Base-by-base conservation (phyloP, 805 yeast species). In the Teunomyces aglyptinius region DNA sequence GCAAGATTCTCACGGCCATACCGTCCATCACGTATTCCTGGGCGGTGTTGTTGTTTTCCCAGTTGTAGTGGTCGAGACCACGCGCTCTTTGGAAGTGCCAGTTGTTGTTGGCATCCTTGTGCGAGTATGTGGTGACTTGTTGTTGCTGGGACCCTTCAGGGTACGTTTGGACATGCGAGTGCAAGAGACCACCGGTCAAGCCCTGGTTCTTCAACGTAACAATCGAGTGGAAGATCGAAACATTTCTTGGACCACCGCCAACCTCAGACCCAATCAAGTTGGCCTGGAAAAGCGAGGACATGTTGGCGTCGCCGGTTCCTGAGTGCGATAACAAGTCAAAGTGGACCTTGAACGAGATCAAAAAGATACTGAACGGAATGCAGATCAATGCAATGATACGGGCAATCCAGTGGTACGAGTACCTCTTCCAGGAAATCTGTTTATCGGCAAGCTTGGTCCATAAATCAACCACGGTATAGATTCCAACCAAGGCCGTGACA, bases 401-500 rank as follows among this genome's bases (percentile, higher is more conserved):
- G 4, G 91, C 81, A 16, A 69, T 49, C 91, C 92, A 86, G 64
- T 85, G 89, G 52, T 58, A 66, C 11, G 67, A 42, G 57, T 86
- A 87, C 15, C 66, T 71, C 28, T 59, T 63, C 75, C 77, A 72
- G 3, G 77, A 56, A 53, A 86, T 61, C 10, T 75, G 59, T 57
- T 71, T 75, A 61, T 87, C 92, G 53, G 91, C 96, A 57, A 89
- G 80, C 64, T 80, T 81, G 57, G 71, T 75, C 96, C 97, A 94
- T 58, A 94, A 74, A 59, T 94, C 97, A 44, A 82, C 85, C 33
- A 88, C 75, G 18, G 97, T 90, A 68, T 92, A 89, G 51, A 89
- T 78, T 41, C 99, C 99, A 46, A 94, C 90, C 52, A 90, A 71
- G 13, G 89, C 67, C 47, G 96, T 92, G 50, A 89, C 88, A 59